phyloP scores from a whole-genome alignment of 257 asterid genomes.

The Knoxia roxburghii region DNA sequence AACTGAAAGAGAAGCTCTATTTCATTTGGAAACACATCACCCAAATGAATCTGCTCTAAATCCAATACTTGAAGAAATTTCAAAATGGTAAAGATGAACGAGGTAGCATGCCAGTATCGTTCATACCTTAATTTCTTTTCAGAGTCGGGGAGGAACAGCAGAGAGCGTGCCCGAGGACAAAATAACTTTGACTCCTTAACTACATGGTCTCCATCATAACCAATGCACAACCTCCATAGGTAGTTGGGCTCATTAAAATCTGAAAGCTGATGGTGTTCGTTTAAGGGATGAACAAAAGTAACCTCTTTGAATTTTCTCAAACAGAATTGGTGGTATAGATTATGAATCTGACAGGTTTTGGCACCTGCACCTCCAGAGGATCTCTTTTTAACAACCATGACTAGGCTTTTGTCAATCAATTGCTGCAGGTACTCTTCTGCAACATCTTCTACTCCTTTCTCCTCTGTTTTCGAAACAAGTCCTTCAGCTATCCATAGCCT shows the following conservation, averaged over 20 bases:
- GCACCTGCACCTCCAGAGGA: slow-evolving; percentile 1
- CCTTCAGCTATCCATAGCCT: slow-evolving; percentile 12
- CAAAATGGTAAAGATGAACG: neutral
- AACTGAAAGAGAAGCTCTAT: neutral
- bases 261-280: neutral
- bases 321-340: neutral
- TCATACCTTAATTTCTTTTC: neutral
- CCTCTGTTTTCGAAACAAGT: neutral
- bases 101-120: too few species aligned
- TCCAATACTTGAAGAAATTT: neutral
- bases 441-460: too few species aligned
- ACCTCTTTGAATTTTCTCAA: too few species aligned
- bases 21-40: neutral
- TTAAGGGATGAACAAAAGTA: neutral
- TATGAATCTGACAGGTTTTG: neutral
- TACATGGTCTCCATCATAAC: too few species aligned
- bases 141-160: neutral
- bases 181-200: too few species aligned
- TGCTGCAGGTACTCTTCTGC: too few species aligned
- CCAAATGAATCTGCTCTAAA: neutral
- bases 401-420: neutral
- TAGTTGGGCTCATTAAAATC: too few species aligned
- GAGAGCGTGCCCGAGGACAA: too few species aligned
- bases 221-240: too few species aligned
- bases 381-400: neutral